Conservation (phyloP, 1,139 yeast genomes). For the Candida sanyaensis region DNA sequence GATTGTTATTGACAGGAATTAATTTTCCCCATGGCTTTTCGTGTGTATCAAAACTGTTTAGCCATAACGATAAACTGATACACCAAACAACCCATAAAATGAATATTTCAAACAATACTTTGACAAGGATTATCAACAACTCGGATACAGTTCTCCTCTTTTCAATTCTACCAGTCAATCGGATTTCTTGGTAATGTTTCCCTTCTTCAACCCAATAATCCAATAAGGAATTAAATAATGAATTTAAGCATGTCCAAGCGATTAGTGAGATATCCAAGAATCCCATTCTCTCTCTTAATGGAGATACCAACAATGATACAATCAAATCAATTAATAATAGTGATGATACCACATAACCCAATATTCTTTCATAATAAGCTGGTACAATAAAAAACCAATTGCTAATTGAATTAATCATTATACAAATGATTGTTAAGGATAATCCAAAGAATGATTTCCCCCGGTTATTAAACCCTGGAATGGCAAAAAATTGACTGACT, state of each 20-base stretch:
- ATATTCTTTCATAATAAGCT: conserved; percentile 50
- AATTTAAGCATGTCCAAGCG: conserved; percentile 57
- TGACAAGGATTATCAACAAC: conserved; percentile 49
- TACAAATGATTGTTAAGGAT: conserved; percentile 49
- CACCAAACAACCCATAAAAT: conserved; percentile 46
- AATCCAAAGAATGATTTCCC: conserved; percentile 65
- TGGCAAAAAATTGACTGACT: conserved; percentile 61
- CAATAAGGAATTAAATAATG: conserved; percentile 49
- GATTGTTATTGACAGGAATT: conserved; percentile 48
- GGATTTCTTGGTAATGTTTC: conserved; percentile 53
- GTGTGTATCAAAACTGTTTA: conserved; percentile 60
- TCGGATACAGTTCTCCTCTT: conserved; percentile 58
- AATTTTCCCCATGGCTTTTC: conserved; percentile 65
- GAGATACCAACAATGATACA: conserved; percentile 49
- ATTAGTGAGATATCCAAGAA: conserved; percentile 51
- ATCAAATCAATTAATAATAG: conserved; percentile 47
- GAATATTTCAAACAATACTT: conserved; percentile 44
- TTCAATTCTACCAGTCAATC: conserved; percentile 59
- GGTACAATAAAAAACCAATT: conserved; percentile 61
- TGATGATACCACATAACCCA: conserved; percentile 51
- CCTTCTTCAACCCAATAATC: conserved; percentile 59
- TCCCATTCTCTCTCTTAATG: conserved; percentile 53
- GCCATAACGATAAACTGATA: conserved; percentile 54
- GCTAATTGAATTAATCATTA: conserved; percentile 50
- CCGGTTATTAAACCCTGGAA: conserved; percentile 58